Evolutionary conservation across 148 eudicot species (phyloP), one percentile per base, ranked within the genome.

Genomic region (Chenopodium formosanum): DNA sequence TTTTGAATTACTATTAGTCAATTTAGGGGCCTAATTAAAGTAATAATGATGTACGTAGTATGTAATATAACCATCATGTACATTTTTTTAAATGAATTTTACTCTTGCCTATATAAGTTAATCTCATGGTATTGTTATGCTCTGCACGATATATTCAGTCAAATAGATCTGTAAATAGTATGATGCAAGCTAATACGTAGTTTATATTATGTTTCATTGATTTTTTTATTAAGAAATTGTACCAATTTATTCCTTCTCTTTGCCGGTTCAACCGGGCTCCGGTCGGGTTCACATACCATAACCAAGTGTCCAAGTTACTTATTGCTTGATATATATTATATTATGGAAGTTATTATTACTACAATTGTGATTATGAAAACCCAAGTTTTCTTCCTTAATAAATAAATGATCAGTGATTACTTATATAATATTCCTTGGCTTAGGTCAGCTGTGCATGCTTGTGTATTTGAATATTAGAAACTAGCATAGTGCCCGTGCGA

Each of bases 281-380:
- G 70, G 84, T 82, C 84, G 84, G 81, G 81, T 77, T 82, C 80
- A 77, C 70, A 82, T 69, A 82, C 46, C 84, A 81, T 64, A 66
- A 63, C 56, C 72, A 80, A 65, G 58, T 70, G 74, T 40, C 44
- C 44, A 40, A 40, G 44, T 3, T 34, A 58, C 31, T 80, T 60
- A 46, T 44, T 20, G 48, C 56, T 48, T 20, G 25, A 70, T 19
- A 7, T 70, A 34, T 70, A 10, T 48, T 48, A 11, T 50, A 50
- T 50, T 19, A 40, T 70, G 23, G 23, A 70, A 72, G 34, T 13
- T 32, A 68, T 29, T 44, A 29, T 29, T 44, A 29, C 19, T 68
- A 31, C 34, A 68, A 29, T 32, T 31, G 1, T 67, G 14, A 17
- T 37, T 40, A 71, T 40, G 48, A 37, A 71, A 40, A 25, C 50